These are phyloP conservation scores for Elongisporangium anandrum DNA, from an alignment of 352 stramenopile genomes.

Conservation along the genomic window DNA sequence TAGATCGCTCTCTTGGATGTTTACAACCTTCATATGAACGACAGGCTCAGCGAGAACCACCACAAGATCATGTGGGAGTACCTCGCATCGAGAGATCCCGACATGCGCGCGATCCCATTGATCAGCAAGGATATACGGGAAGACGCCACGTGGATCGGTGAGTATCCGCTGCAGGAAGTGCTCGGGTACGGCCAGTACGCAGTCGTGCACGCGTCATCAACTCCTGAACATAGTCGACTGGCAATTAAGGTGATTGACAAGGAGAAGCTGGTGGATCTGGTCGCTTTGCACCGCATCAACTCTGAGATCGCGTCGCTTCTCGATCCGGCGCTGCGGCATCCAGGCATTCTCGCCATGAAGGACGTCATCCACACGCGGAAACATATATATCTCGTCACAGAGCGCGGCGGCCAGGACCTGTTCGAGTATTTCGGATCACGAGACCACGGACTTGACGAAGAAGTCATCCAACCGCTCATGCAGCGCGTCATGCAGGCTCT, in stretches of 20 bases:
- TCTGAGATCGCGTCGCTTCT: constrained; percentile 74
- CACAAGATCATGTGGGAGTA: constrained; percentile 79
- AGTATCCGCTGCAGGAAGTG: constrained; percentile 63
- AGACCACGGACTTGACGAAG: constrained; percentile 40
- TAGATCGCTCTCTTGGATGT: too few relatives aligned
- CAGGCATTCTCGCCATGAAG: constrained; percentile 54
- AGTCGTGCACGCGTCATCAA: constrained; percentile 51
- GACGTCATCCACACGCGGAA: constrained; percentile 79
- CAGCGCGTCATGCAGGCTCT: constrained; percentile 45
- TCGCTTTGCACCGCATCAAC: constrained; percentile 71
- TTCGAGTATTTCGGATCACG: constrained; percentile 75
- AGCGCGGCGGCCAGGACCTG: constrained; percentile 77
- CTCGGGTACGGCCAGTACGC: constrained; percentile 86
- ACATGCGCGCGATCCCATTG: constrained; percentile 49
- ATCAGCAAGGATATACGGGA: constrained; percentile 43
- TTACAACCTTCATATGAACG: too few relatives aligned
- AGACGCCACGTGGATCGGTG: constrained; percentile 41
- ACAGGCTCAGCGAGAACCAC: constrained; percentile 44
- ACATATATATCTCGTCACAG: constrained; percentile 82
- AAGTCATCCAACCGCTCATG: constrained; percentile 35
- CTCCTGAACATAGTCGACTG: constrained; percentile 18
- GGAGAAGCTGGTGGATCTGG: constrained; percentile 67
- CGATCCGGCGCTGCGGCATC: constrained; percentile 51
- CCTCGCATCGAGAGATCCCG: constrained; percentile 42
- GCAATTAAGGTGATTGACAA: constrained; percentile 88